Base-by-base conservation (phyloP, 2,329 filamentous ascomycete species). In the Clonostachys solani region DNA sequence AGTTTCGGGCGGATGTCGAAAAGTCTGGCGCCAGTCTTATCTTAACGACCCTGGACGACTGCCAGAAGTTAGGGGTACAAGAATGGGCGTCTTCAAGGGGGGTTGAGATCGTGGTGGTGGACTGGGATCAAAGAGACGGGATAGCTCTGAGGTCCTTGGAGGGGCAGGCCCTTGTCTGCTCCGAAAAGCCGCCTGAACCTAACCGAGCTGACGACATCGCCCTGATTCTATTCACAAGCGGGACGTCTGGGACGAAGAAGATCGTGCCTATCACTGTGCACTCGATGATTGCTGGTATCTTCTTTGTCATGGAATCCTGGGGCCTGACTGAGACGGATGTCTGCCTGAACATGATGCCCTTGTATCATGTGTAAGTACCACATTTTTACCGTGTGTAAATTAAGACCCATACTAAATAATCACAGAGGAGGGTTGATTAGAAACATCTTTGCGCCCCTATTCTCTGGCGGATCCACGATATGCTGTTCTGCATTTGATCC, bases 281-380 rank as follows among this genome's bases (percentile, higher is more conserved):
- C 49, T 73, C 74, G 4, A 70, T 81, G 44, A 60, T 80, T 9
- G 63, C 68, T 8, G 77, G 78, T 3, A 71, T 78, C 5, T 65
- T 70, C 3, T 75, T 74, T 48, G 75, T 80, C 6, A 72, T 78
- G 29, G 69, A 77, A 16, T 78, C 75, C 1, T 80, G 77, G 74
- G 73, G 71, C 3, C 55, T 81, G 16, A 68, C 60, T 2, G 54
- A 64, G 3, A 56, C 60, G 2, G 77, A 80, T 52, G 66, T 71
- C 1, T 81, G 77, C 55, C 56, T 80, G 19, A 81, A 81, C 54
- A 79, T 80, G 73, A 81, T 81, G 77, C 77, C 78, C 0, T 60
- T 82, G 6, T 77, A 79, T 56, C 77, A 81, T 58, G 65, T 78
- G 71, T 75, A 65, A 64, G 73, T 67, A 44, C 6, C 6, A 29